Base-by-base conservation (phyloP, 164 flowering plant species). In the Kingdonia uniflora region DNA sequence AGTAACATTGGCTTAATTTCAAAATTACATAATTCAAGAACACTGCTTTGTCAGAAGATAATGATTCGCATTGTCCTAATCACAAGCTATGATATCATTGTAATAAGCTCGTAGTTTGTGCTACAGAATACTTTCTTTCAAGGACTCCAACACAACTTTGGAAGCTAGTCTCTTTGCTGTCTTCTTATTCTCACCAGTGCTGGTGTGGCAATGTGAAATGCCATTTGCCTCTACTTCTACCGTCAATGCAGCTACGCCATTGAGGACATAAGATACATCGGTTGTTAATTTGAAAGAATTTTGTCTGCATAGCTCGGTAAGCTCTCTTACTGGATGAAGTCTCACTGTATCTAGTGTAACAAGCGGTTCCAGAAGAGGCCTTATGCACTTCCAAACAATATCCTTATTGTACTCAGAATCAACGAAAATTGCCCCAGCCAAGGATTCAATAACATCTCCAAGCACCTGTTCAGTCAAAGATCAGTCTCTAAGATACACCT, bases 371-470 rank as follows among this genome's bases (percentile, higher is more conserved):
- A 44, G 16, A 44, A 44, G 17, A 19, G 48, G 48, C 35, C 67
- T 68, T 37, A 87, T 74, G 65, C 95, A 74, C 35, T 63, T 10
- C 65, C 83, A 85, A 10, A 83, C 95, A 20, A 26, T 29, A 2
- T 78, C 77, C 62, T 71, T 78, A 23, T 76, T 41, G 62, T 67
- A 80, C 5, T 76, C 84, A 1, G 94, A 84, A 68, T 90, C 95
- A 14, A 89, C 80, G 37, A 77, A 57, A 44, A 89, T 79, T 2
- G 95, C 97, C 16, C 97, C 97, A 0, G 95, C 97, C 16, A 90
- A 52, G 16, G 97, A 90, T 69, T 90, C 97, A n/a, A 90, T 73
- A 3, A 90, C 47, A 66, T 90, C 97, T 51, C 88, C 97, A 20
- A 89, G 94, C 15, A 81, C 97, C 97, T 89, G 71, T 55, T 19